Conservation (phyloP, 2,329 filamentous ascomycete genomes). For the Curvularia sp. region DNA sequence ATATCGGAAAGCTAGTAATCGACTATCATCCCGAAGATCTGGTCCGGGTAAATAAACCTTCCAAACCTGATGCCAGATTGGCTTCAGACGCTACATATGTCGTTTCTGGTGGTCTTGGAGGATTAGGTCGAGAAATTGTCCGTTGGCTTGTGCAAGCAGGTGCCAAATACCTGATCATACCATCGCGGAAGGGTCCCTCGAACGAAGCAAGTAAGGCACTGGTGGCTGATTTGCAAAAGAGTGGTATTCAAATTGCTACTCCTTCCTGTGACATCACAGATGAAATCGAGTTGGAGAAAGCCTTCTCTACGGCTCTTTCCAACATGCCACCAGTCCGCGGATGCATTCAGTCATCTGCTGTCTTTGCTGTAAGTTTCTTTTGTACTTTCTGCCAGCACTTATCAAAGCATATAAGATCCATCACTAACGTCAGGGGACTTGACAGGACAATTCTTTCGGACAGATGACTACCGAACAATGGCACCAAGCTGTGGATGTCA, state of each 20-base stretch:
- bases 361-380: neutral
- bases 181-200: neutral
- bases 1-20: neutral
- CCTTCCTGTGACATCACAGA: neutral
- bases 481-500: slow-evolving; percentile 17
- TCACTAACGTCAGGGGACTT: neutral
- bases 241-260: neutral
- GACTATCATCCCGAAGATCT: neutral
- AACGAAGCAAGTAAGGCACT: neutral
- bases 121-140: neutral
- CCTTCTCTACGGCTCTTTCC: slow-evolving; percentile 2
- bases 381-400: neutral
- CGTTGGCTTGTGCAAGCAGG: neutral
- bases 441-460: slow-evolving; percentile 15
- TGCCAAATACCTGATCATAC: neutral
- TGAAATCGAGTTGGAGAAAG: neutral
- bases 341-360: slow-evolving; percentile 14
- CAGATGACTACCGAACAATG: slow-evolving; percentile 24
- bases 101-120: slow-evolving; percentile 1
- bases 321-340: slow-evolving; percentile 7
- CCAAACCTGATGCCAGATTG: neutral
- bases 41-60: neutral
- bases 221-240: neutral
- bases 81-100: neutral
- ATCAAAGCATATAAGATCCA: neutral